Percentiles rank a stretch among this genome's conserved stretches.
Evolutionary conservation across 2,329 filamentous ascomycete species (phyloP).

Genomic region (Claviceps paspali): DNA sequence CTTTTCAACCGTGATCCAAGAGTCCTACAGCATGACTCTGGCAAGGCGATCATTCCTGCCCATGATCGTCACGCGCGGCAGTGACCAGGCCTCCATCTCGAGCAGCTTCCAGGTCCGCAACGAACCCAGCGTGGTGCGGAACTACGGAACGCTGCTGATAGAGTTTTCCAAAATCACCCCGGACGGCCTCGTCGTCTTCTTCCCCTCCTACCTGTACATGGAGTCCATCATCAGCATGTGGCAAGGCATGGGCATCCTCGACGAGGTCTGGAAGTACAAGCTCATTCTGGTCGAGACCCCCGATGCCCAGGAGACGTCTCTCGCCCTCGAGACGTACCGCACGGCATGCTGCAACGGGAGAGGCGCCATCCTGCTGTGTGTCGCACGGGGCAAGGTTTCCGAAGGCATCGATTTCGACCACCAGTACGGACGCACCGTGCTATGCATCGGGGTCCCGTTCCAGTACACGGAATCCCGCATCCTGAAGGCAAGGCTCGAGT

Average conservation of each 20-base stretch:
- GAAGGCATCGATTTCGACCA: slow-evolving; percentile 99
- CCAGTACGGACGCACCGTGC: slow-evolving; percentile 87
- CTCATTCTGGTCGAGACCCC: slow-evolving; percentile 95
- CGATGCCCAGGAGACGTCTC: slow-evolving; percentile 89
- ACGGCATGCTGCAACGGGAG: slow-evolving; percentile 96
- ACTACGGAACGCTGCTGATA: slow-evolving; percentile 84
- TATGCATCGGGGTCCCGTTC: slow-evolving; percentile 95
- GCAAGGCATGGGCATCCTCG: slow-evolving; percentile 96
- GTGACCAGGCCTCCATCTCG: slow-evolving; percentile 83
- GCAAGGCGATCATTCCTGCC: slow-evolving; percentile 89
- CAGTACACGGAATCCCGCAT: slow-evolving; percentile 98
- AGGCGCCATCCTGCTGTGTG: slow-evolving; percentile 82
- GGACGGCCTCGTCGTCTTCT: slow-evolving; percentile 97
- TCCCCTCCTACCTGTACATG: slow-evolving; percentile 98
- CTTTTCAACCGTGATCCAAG: slow-evolving; percentile 82
- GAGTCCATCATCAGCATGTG: slow-evolving; percentile 98
- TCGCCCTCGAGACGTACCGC: slow-evolving; percentile 90
- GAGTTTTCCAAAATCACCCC: slow-evolving; percentile 95
- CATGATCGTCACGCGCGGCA: slow-evolving; percentile 92
- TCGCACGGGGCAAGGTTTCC: slow-evolving; percentile 91
- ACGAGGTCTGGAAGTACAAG: slow-evolving; percentile 98
- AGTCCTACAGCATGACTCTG: slow-evolving; percentile 95
- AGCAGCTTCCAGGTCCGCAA: slow-evolving; percentile 92
- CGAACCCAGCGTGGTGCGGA: slow-evolving; percentile 90
- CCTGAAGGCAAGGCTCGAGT: slow-evolving; percentile 86